Evolutionary conservation across 768 basidiomycete genomes (phyloP).

Genomic region (Hericium coralloides): DNA sequence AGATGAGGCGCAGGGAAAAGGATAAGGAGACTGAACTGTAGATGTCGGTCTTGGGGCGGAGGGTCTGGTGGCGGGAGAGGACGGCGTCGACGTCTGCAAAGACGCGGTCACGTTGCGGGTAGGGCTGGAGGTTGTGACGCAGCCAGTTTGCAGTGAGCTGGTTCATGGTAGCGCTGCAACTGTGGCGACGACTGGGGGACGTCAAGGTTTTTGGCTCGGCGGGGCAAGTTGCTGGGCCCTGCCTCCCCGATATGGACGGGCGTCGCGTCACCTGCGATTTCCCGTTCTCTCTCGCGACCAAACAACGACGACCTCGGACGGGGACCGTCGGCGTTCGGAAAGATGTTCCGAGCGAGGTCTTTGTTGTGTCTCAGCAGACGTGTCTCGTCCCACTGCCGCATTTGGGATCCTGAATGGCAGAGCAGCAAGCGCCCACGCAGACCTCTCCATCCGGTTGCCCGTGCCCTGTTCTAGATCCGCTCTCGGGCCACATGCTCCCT

Average conservation of each 20-base stretch:
- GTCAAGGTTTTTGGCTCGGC: not conserved
- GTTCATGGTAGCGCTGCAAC: not conserved
- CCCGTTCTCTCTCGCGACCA: not conserved
- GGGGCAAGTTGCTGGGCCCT: not conserved
- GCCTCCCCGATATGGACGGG: conserved; percentile 1
- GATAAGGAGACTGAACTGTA: conserved; percentile 43
- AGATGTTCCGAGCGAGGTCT: not conserved
- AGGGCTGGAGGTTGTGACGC: conserved; percentile 50
- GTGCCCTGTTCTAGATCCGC: not conserved
- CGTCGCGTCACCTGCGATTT: not conserved
- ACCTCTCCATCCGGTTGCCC: not conserved
- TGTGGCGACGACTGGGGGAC: conserved; percentile 1
- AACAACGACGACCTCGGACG: not conserved
- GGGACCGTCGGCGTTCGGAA: not conserved
- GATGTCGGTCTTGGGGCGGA: conserved; percentile 73
- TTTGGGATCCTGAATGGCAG: conserved; percentile 16
- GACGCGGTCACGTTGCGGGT: conserved; percentile 46
- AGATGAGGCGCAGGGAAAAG: conserved; percentile 11
- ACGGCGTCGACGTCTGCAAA: conserved; percentile 53
- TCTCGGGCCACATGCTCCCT: not conserved
- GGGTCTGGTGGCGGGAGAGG: conserved; percentile 43
- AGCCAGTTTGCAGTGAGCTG: conserved; percentile 50
- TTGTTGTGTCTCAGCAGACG: not conserved
- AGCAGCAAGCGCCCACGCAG: too few relatives aligned
- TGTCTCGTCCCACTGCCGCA: not conserved